These are phyloP conservation scores for Lipomyces sp. DNA, from an alignment of 805 yeast species.

Conservation along the genomic window DNA sequence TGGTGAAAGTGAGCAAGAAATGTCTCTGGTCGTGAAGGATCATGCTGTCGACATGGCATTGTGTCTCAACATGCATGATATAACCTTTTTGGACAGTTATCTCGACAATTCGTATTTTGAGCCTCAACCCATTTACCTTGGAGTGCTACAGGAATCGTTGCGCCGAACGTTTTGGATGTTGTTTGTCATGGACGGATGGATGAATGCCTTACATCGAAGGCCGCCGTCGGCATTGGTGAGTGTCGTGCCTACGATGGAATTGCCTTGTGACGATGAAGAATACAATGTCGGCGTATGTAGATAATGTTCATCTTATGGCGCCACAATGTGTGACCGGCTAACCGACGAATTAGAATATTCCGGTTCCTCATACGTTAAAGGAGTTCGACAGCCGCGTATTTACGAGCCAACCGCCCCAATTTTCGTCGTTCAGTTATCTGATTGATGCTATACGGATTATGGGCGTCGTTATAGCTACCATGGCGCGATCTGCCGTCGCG, in stretches of 20 bases:
- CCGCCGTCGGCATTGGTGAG: not conserved
- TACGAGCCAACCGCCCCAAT: constrained; percentile 3
- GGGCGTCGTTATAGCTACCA: not conserved
- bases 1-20: constrained; percentile 20
- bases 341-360: constrained; percentile 10
- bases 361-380: constrained; percentile 9
- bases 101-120: not conserved
- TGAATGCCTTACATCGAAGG: constrained; percentile 12
- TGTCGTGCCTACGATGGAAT: not conserved
- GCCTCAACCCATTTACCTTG: constrained; percentile 2
- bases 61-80: constrained; percentile 16
- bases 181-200: constrained; percentile 22
- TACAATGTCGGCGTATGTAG: constrained; percentile 23
- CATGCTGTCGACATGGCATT: constrained; percentile 25
- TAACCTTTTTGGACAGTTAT: constrained; percentile 4
- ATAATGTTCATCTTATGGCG: too few relatives aligned
- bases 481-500: not conserved
- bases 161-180: constrained; percentile 30
- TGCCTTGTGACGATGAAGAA: constrained; percentile 27
- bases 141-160: constrained; percentile 19
- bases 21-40: constrained; percentile 12
- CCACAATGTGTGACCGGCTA: not conserved
- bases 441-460: constrained; percentile 23
- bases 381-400: constrained; percentile 23
- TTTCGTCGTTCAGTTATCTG: constrained; percentile 25